Conservation (phyloP, 2,329 filamentous ascomycete species). For the Cladosporium phlei region DNA sequence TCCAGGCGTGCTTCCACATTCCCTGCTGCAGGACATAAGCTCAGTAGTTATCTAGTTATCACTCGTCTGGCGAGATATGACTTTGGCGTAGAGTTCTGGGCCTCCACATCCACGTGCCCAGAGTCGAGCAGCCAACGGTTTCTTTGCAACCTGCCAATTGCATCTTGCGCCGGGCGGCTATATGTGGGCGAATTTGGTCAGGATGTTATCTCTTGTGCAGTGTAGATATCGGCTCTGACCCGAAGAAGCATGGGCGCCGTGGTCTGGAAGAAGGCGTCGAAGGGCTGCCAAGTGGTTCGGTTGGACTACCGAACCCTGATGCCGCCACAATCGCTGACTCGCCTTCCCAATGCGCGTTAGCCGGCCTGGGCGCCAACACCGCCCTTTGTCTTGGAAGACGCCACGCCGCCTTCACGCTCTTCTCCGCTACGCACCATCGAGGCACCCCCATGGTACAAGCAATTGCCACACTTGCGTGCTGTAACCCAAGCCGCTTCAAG, state of each 20-base stretch:
- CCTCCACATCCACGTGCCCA: slow-evolving; percentile 12
- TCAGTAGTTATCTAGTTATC: too few species aligned
- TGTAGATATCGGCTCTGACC: slow-evolving; percentile 9
- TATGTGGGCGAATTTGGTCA: slow-evolving; percentile 10
- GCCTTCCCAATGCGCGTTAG: slow-evolving; percentile 6
- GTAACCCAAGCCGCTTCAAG: slow-evolving; percentile 14
- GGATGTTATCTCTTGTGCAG: not conserved
- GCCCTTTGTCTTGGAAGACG: not conserved
- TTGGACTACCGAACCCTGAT: slow-evolving; percentile 6
- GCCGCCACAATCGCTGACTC: not conserved
- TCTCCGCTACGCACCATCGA: slow-evolving; percentile 6
- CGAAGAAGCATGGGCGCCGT: slow-evolving; percentile 5
- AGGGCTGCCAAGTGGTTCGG: slow-evolving; percentile 4
- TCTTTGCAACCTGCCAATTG: slow-evolving; percentile 4
- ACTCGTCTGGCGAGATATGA: too few species aligned
- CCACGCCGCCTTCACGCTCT: not conserved
- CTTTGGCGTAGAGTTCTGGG: slow-evolving; percentile 3
- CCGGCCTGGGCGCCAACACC: slow-evolving; percentile 6
- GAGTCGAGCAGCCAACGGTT: not conserved
- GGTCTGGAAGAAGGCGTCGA: too few species aligned
- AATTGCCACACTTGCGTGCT: slow-evolving; percentile 10
- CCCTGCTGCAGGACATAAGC: too few species aligned
- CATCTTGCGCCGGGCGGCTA: slow-evolving; percentile 12
- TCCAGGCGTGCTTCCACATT: too few species aligned
- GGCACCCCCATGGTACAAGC: slow-evolving; percentile 7